These are phyloP conservation scores for Serendipita vermifera DNA, from an alignment of 768 basidiomycete genomes.

Conservation along the genomic window DNA sequence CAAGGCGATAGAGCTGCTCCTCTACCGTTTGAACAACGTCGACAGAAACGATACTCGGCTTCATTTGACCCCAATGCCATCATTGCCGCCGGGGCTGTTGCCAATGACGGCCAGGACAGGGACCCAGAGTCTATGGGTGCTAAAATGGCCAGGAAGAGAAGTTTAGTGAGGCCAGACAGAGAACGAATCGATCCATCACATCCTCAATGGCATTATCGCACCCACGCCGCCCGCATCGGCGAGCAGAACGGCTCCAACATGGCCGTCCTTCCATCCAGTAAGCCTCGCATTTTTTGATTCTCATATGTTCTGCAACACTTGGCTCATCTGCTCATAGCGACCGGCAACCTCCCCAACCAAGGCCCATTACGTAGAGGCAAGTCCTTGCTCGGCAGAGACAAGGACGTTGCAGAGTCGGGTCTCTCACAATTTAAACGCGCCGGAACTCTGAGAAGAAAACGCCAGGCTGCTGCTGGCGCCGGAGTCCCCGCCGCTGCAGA, in stretches of 20 bases:
- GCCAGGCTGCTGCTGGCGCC: constrained; percentile 31
- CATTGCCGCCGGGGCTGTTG: constrained; percentile 21
- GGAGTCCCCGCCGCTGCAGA: constrained; percentile 28
- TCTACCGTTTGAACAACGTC: constrained; percentile 36
- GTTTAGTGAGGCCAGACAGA: constrained; percentile 80
- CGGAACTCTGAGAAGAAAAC: constrained; percentile 62
- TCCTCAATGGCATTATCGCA: constrained; percentile 88
- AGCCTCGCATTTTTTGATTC: constrained; percentile 26
- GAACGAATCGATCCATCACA: constrained; percentile 94
- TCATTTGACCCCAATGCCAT: constrained; percentile 27
- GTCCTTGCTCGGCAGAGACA: constrained; percentile 79
- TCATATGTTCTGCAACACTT: constrained; percentile 17
- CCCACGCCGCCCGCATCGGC: constrained; percentile 67
- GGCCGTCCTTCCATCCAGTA: constrained; percentile 72
- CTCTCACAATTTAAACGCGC: constrained; percentile 83
- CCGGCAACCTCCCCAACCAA: constrained; percentile 62
- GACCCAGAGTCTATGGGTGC: constrained; percentile 32
- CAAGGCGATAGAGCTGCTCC: constrained; percentile 51
- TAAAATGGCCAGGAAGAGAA: constrained; percentile 71
- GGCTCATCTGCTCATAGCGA: constrained; percentile 32
- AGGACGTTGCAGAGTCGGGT: constrained; percentile 84
- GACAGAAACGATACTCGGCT: constrained; percentile 35
- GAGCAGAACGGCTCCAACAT: constrained; percentile 44
- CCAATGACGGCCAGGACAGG: constrained; percentile 28
- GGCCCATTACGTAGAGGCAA: constrained; percentile 63